These are phyloP conservation scores for Striga hermonthica DNA, from an alignment of 305 asterid species.

Conservation along the genomic window DNA sequence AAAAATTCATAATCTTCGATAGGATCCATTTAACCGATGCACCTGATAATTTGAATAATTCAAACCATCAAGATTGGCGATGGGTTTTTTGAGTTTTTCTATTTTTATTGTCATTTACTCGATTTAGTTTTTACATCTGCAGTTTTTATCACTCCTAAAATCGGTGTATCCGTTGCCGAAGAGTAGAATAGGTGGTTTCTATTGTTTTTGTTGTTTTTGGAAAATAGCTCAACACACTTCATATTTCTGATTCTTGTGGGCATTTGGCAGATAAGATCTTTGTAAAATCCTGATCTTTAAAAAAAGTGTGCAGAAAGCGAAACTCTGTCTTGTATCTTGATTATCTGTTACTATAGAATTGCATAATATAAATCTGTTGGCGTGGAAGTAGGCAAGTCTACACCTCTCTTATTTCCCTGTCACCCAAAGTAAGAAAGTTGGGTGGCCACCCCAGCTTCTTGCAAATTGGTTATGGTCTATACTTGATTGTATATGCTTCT, in stretches of 20 bases:
- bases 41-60: background rate
- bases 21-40: background rate
- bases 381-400: background rate
- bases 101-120: background rate
- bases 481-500: conserved; percentile 9
- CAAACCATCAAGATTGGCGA: background rate
- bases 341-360: conserved; percentile 4
- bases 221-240: background rate
- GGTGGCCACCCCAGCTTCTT: too few relatives aligned
- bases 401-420: too few relatives aligned
- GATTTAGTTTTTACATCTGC: background rate
- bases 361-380: background rate
- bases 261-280: conserved; percentile 17
- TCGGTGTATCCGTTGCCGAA: background rate
- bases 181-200: background rate
- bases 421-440: too few relatives aligned
- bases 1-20: background rate
- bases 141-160: background rate
- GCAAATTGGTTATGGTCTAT: background rate
- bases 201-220: background rate
- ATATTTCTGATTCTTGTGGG: background rate
- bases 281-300: background rate
- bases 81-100: background rate
- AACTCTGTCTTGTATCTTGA: conserved; percentile 9
- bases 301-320: background rate